Base-by-base conservation (phyloP, 2,329 filamentous ascomycete species). In the Penicillium vulpinum region DNA sequence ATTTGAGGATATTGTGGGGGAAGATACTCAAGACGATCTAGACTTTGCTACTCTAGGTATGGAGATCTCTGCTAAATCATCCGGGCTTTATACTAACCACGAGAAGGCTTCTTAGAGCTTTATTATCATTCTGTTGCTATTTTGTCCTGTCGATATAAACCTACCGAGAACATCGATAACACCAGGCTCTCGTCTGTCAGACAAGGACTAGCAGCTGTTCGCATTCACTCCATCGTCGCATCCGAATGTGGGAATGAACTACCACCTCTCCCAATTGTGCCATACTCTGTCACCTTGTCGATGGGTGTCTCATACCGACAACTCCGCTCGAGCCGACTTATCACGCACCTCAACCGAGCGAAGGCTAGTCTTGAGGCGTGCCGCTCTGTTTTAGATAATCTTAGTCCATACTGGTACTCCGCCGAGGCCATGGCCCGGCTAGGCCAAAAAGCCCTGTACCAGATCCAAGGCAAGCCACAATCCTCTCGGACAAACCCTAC, bases 111-210 rank as follows among this genome's bases (percentile, higher is more conserved):
- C 6, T 69, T 85, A 8, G 83, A 85, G 55, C 68, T 85, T 2
- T 84, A 81, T 66, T 84, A 85, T 57, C 80, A 85, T 62, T 78
- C 80, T 22, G 80, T 83, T 50, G 81, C 80, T 35, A 84, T 85
- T 63, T 73, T 83, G 2, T 83, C 82, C 3, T 82, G 83, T 67
- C 81, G 82, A 40, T 80, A 80, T 39, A 66, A 64, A 43, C 38
- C 62, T 21, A 58, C 61, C n/a, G 64, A 71, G 38, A 54, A 49
- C 31, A 77, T 74, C 15, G 78, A 81, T 41, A 75, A 77, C 33
- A 78, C 77, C 3, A 80, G 78, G 5, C 71, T 79, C 5, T 84
- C 81, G 1, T 80, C 81, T 46, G 75, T 82, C 16, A 80, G 83
- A 15, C 82, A 83, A 64, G 80, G 78, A 31, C 75, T 83, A 5